Base-by-base conservation (phyloP, 2,329 filamentous ascomycete species). In the Nothopassalora personata region DNA sequence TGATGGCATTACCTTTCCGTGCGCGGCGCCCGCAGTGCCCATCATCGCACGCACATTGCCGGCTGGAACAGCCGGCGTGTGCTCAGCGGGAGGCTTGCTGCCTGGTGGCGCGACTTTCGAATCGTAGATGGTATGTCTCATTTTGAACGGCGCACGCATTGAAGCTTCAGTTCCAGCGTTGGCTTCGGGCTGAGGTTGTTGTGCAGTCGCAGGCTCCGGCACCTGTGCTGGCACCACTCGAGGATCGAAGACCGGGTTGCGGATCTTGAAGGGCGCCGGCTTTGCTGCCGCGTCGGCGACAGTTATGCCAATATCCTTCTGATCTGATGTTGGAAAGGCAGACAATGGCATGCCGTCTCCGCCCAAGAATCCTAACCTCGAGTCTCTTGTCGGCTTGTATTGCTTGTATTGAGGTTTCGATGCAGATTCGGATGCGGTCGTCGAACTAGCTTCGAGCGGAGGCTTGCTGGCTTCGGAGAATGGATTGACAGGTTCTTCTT, bases 291-390 rank as follows among this genome's bases (percentile, higher is more conserved):
- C 31, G 54, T 57, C 54, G 28, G 52, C 28, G 28, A 43, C 55
- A 33, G 49, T 45, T 28, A 45, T 53, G 13, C 49, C 18, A 31
- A 43, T 45, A 6, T 49, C 55, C 31, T n/a, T 46, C 39, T 18
- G 50, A n/a, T 53, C 53, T 49, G 45, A 15, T 23, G 59, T 61
- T 55, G 59, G 63, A 46, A 64, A 63, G 8, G 66, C 64, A 51
- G 63, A 58, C 36, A 64, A 66, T 39, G 68, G 68, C 68, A 70
- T 69, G 18, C 68, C 68, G 60, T 70, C 68, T 39, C 67, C 67
- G 31, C 68, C 68, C 8, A 70, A 43, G 45, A 66, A 58, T 31
- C 65, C 63, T 33, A 70, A 61, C 43, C 67, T 60, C 33, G 67
- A 64, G 23, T 67, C 63, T 53, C 65, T 59, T 7, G 62, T 51